Conservation (phyloP, 1,139 yeast species). For the Taphrina deformans region DNA sequence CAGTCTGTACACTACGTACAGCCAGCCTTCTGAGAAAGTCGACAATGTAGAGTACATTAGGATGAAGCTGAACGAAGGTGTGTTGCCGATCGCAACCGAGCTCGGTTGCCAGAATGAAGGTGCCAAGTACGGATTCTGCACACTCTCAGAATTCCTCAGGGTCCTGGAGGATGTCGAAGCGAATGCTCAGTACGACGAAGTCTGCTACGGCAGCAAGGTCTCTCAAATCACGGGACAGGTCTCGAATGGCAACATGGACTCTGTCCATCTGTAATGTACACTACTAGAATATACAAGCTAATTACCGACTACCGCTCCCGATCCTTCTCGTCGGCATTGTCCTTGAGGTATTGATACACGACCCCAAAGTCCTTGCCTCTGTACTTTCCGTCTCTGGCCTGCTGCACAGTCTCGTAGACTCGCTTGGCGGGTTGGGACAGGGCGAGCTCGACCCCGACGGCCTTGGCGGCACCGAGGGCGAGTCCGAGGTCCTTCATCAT, state of each 20-base stretch:
- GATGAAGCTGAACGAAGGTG: constrained; percentile 10
- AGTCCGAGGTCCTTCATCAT: constrained; percentile 60
- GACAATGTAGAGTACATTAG: constrained; percentile 1
- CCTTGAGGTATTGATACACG: constrained; percentile 41
- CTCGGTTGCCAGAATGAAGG: constrained; percentile 10
- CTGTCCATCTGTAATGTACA: background rate
- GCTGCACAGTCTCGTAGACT: constrained; percentile 42
- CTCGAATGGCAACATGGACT: constrained; percentile 5
- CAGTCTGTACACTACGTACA: background rate
- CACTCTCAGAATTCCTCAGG: background rate
- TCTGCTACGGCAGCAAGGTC: constrained; percentile 5
- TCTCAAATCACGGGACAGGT: background rate
- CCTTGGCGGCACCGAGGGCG: constrained; percentile 54
- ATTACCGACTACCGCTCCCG: no score
- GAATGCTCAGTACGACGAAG: constrained; percentile 5
- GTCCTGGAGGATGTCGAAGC: background rate
- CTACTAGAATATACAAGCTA: background rate
- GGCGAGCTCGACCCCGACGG: constrained; percentile 41
- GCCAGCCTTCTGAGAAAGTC: background rate
- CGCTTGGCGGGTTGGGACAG: constrained; percentile 43
- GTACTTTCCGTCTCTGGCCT: constrained; percentile 38
- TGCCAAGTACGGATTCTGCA: constrained; percentile 8
- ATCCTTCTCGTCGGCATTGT: background rate
- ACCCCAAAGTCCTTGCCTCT: constrained; percentile 45
- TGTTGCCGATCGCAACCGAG: background rate